phyloP scores from a whole-genome alignment of 148 eudicot genomes.

The Diospyros lotus region DNA sequence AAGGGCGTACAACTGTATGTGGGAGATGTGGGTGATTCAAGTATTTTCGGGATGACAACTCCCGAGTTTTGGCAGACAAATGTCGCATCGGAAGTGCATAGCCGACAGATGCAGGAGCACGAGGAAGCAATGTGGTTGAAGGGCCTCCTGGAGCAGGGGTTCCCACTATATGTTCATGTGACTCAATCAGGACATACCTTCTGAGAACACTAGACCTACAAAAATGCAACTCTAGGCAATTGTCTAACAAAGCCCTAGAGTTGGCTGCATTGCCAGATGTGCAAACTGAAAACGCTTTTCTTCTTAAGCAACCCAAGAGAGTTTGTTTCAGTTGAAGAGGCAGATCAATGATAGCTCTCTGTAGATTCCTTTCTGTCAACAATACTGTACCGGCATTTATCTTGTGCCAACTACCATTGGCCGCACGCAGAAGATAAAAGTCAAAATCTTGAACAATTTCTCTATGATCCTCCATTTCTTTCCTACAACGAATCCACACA shows the following conservation, averaged over 20 bases:
- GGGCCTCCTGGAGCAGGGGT: neutral
- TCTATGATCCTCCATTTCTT: constrained; percentile 23
- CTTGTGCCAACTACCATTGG: constrained; percentile 7
- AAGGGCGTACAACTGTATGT: constrained; percentile 9
- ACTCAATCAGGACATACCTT: constrained; percentile 25
- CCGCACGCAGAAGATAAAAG: constrained; percentile 17
- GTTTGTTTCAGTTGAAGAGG: constrained; percentile 27
- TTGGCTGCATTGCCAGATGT: neutral
- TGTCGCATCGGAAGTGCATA: constrained; percentile 18
- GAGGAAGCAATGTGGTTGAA: neutral
- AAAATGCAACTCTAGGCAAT: constrained; percentile 10
- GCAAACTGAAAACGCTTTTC: constrained; percentile 8
- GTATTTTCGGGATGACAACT: constrained; percentile 18
- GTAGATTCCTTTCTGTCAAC: constrained; percentile 14
- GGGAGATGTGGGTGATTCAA: constrained; percentile 17
- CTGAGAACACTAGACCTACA: constrained; percentile 24
- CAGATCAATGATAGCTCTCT: constrained; percentile 14
- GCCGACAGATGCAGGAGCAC: constrained; percentile 15
- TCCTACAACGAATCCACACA: constrained; percentile 27
- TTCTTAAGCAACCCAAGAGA: constrained; percentile 19
- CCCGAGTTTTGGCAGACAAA: constrained; percentile 18
- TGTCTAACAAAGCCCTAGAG: neutral
- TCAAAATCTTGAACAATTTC: constrained; percentile 17
- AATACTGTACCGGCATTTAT: constrained; percentile 1
- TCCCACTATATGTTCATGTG: neutral